Evolutionary conservation across 1,284 basidiomycete species (phyloP), one percentile per base, ranked within the genome.

Genomic region (Pisolithus thermaeus): DNA sequence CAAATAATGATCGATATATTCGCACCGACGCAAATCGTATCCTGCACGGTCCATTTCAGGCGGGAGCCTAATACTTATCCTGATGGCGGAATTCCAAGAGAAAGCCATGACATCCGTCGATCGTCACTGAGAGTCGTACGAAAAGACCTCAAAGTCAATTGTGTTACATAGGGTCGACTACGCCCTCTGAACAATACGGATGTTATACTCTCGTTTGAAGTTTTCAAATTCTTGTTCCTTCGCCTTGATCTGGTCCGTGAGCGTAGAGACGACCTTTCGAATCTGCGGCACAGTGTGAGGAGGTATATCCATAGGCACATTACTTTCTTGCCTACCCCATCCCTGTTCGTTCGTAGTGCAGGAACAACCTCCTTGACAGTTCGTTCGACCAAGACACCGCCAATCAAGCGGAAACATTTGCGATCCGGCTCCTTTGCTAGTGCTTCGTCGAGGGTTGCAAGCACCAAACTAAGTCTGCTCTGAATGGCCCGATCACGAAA

Each of bases 361-460:
- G 96, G 96, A 32, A 93, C 84, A 32, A 99, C 93, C 61, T 99
- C 97, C 65, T 90, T 87, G 43, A 99, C 97, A 0, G 93, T 98
- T 45, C 95, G 81, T 69, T 99, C 94, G 25, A 98, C 95, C 8
- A 99, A 80, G 2, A 97, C 87, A 28, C 96, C 97, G 11, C 97
- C 97, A 55, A 99, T 90, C 59, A 99, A 78, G 46, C 97, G 85
- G 73, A 98, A 99, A 71, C 97, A 99, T 72, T 92, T 94, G 55
- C 97, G 84, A 64, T 85, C 79, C 23, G 96, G 93, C 54, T 96
- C 91, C 53, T 80, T 79, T 30, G 75, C 77, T 40, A 90, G 74
- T 7, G 84, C 84, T 59, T 94, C 86, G 53, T 87, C 80, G 27
- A 99, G 73, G 1, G 96, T 98, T 2, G 81, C 80, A 43, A 99